phyloP scores from a whole-genome alignment of 129 eudicot species.

The Smallanthus sonchifolius region DNA sequence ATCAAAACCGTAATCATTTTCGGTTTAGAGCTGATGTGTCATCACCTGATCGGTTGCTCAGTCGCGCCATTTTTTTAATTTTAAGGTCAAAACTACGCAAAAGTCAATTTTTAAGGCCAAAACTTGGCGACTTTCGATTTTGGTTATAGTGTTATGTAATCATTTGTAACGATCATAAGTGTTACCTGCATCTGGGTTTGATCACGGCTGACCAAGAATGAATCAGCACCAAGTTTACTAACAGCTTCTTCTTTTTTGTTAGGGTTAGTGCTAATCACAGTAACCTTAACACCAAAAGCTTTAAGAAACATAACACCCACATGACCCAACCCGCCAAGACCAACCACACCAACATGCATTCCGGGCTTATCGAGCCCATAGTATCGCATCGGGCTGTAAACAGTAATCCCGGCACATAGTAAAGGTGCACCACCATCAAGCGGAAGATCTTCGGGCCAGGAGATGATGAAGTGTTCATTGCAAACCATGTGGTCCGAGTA shows the following conservation, averaged over 20 bases:
- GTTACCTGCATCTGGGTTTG: conserved; percentile 45
- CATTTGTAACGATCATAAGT: neutral
- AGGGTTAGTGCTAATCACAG: conserved; percentile 43
- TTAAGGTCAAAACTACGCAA: too few relatives aligned
- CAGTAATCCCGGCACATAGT: conserved; percentile 48
- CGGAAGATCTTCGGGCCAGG: conserved; percentile 43
- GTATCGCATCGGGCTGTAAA: conserved; percentile 44
- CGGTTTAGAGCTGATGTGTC: too few relatives aligned
- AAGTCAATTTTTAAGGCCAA: too few relatives aligned
- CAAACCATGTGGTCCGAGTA: conserved; percentile 50
- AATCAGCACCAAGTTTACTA: conserved; percentile 46
- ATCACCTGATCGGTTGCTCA: too few relatives aligned
- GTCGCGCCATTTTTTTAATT: too few relatives aligned
- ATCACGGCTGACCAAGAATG: conserved; percentile 50
- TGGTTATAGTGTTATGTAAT: neutral
- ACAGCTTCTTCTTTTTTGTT: conserved; percentile 48
- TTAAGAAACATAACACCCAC: conserved; percentile 54
- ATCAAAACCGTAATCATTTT: too few relatives aligned
- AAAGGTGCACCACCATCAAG: conserved; percentile 56
- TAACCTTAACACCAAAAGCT: conserved; percentile 47
- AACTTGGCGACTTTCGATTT: too few relatives aligned
- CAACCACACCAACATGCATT: conserved; percentile 47
- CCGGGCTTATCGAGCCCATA: conserved; percentile 63
- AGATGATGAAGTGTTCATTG: conserved; percentile 45
- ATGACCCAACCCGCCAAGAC: conserved; percentile 67